Evolutionary conservation across 306 rosid genomes (phyloP).

Genomic region (Adenanthera pavonina): DNA sequence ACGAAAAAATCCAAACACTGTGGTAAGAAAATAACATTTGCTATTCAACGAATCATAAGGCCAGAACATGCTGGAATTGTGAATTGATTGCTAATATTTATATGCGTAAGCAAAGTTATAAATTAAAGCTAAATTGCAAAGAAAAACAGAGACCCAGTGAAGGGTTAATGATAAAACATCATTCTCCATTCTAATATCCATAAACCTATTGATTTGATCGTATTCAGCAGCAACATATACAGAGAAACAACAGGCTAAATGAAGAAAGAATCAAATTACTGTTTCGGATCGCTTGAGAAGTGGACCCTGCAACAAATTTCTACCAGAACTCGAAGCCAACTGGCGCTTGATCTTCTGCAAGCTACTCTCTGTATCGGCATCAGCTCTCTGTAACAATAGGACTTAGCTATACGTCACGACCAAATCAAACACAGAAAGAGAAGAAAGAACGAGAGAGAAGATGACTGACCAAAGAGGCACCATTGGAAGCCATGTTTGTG

Average conservation of each 20-base stretch:
- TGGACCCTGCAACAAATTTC: slow-evolving; percentile 87
- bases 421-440: slow-evolving; percentile 1
- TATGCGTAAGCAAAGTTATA: slow-evolving; percentile 21
- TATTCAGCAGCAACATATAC: not conserved
- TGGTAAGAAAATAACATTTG: not conserved
- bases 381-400: no score
- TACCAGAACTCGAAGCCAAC: no score
- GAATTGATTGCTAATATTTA: slow-evolving; percentile 7
- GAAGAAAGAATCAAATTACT: slow-evolving; percentile 48
- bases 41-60: slow-evolving; percentile 19
- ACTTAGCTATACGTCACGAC: not conserved
- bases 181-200: not conserved
- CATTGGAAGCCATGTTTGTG: slow-evolving; percentile 71
- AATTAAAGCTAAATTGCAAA: slow-evolving; percentile 1
- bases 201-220: slow-evolving; percentile 26
- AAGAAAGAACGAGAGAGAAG: slow-evolving; percentile 10
- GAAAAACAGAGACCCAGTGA: slow-evolving; percentile 14
- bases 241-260: not conserved
- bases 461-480: slow-evolving; percentile 64
- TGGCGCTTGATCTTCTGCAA: no score
- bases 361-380: no score
- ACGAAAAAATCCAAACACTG: not conserved
- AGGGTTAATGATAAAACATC: not conserved
- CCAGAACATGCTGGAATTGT: slow-evolving; percentile 20
- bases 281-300: slow-evolving; percentile 99